These are phyloP conservation scores for Chrysoporthe austroafricana DNA, from an alignment of 2,329 filamentous ascomycete species.

Conservation along the genomic window DNA sequence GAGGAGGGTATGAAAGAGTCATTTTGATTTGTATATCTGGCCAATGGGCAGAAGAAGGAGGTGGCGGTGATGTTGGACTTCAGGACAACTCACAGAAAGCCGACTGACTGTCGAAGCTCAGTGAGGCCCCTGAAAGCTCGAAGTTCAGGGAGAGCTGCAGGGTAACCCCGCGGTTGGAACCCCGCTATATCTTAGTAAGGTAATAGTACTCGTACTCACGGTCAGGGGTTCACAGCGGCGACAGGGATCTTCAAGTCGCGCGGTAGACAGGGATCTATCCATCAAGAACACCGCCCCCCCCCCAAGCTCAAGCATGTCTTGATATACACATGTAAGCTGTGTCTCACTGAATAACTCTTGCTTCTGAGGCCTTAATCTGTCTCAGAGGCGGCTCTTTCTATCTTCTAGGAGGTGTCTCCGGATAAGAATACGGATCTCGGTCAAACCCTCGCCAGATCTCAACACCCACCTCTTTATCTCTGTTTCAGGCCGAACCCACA, in stretches of 20 bases:
- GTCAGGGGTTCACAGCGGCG: not conserved
- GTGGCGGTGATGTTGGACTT: slow-evolving; percentile 11
- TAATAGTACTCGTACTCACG: not conserved
- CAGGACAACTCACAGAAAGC: slow-evolving; percentile 4
- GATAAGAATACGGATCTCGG: not conserved
- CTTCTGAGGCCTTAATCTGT: not conserved
- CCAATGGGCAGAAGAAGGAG: slow-evolving; percentile 1
- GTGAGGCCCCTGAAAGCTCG: not conserved
- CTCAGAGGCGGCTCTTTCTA: not conserved
- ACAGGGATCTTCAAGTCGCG: not conserved
- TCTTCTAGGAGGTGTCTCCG: not conserved
- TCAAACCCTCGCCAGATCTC: not conserved
- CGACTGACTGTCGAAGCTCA: not conserved
- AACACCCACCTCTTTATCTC: not conserved
- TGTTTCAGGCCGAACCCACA: not conserved
- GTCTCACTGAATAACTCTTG: not conserved
- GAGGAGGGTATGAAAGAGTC: slow-evolving; percentile 66
- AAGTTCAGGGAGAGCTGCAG: slow-evolving; percentile 6
- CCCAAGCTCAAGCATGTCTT: not conserved
- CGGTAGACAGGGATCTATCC: too few relatives aligned
- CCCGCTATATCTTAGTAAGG: not conserved
- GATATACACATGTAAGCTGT: not conserved
- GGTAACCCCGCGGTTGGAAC: not conserved
- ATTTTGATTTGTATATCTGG: slow-evolving; percentile 37
- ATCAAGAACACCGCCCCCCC: not conserved